A percentile compares a stretch with the other conserved stretches of the same genome.
Conservation (phyloP, 2,329 filamentous ascomycete species). For the Pseudogymnoascus sp. region DNA sequence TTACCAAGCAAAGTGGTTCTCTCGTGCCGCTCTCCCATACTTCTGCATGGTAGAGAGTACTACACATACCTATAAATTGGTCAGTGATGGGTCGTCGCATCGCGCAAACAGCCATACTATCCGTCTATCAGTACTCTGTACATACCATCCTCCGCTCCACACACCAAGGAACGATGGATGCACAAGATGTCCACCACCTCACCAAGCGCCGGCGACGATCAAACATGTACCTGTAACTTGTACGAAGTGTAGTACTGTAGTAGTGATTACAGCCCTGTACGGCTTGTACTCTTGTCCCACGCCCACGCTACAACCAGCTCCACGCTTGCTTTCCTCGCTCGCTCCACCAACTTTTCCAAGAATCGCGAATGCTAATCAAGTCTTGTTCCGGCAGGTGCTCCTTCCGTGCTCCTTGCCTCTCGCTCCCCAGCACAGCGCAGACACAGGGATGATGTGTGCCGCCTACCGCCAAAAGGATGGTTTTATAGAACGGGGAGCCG, state of each 20-base stretch:
- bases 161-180: not conserved
- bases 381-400: not conserved
- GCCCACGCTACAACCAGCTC: not conserved
- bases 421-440: not conserved
- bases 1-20: not conserved
- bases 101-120: not conserved
- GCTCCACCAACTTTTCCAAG: slow-evolving; percentile 1
- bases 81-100: not conserved
- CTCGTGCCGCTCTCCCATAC: not conserved
- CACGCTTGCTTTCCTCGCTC: not conserved
- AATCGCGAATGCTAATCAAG: not conserved
- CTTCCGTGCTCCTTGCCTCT: not conserved
- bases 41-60: not conserved
- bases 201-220: not conserved
- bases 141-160: not conserved
- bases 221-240: not conserved
- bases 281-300: not conserved
- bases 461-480: not conserved
- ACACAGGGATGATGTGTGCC: not conserved
- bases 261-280: not conserved
- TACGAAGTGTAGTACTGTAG: not conserved
- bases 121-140: not conserved
- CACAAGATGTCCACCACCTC: not conserved
- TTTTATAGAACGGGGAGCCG: not conserved
- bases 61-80: not conserved